Conservation (phyloP, 345 rosid genomes). For the Melastoma malabathricum region DNA sequence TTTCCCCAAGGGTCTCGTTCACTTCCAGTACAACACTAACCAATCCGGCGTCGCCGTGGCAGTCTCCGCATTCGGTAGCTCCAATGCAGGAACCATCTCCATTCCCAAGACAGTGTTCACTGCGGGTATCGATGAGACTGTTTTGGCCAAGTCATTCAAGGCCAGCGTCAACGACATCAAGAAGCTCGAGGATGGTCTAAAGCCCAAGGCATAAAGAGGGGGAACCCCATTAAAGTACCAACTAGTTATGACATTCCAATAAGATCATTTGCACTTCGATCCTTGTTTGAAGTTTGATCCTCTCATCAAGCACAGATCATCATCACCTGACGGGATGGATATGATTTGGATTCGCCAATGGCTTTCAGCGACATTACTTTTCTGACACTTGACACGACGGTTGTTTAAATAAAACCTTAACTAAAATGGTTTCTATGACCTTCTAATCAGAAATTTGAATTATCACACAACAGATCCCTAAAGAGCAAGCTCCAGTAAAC, state of each 20-base stretch:
- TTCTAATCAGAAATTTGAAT: no score
- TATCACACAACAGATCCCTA: no score
- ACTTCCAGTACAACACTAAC: conserved; percentile 13
- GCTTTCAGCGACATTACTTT: no score
- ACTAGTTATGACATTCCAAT: background rate
- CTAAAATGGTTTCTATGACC: no score
- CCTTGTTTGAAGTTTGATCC: no score
- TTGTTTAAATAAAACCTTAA: no score
- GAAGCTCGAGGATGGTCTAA: conserved; percentile 9
- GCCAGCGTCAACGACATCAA: conserved; percentile 9
- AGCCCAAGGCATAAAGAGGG: conserved; percentile 1
- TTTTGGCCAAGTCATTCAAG: conserved; percentile 21
- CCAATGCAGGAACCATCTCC: conserved; percentile 18
- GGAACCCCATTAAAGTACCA: background rate
- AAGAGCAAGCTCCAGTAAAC: no score
- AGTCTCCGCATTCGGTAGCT: conserved; percentile 14
- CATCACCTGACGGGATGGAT: no score
- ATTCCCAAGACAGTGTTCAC: conserved; percentile 9
- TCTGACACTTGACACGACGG: no score
- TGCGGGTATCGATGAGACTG: conserved; percentile 10
- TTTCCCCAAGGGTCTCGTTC: conserved; percentile 18
- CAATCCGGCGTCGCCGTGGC: conserved; percentile 6
- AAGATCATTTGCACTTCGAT: no score
- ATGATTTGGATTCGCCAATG: no score
- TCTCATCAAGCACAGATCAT: no score